Conservation (phyloP, 345 rosid species). For the Gossypium herbaceum region DNA sequence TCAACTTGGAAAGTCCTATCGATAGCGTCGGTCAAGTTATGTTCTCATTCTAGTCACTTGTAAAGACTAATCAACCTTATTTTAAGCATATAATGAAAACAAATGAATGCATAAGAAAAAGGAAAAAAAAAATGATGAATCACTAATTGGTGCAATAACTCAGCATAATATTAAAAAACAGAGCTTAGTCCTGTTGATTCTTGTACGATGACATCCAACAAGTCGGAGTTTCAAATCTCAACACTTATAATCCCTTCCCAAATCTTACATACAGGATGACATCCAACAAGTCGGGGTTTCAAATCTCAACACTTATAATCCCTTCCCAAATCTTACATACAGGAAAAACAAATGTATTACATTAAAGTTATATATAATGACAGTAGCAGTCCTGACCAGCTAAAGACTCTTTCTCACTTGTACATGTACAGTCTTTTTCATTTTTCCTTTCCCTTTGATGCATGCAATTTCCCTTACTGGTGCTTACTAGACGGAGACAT, state of each 20-base stretch:
- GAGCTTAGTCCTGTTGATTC: neutral
- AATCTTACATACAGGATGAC: neutral
- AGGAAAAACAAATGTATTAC: neutral
- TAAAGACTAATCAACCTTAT: neutral
- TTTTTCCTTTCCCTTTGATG: neutral
- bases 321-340: neutral
- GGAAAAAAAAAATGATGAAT: neutral
- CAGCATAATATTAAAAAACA: neutral
- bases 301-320: neutral
- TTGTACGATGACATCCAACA: neutral
- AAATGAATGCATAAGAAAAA: conserved; percentile 6
- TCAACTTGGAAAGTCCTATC: neutral
- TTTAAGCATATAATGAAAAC: neutral
- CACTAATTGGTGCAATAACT: conserved; percentile 6
- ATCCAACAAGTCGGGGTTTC: neutral
- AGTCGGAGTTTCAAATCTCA: neutral
- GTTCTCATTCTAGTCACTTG: conserved; percentile 6
- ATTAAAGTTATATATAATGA: neutral
- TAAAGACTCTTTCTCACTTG: neutral
- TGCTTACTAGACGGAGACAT: too few relatives aligned
- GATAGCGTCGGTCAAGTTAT: neutral
- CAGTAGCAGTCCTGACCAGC: conserved; percentile 1
- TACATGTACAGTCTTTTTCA: neutral
- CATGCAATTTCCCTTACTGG: neutral
- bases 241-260: neutral